Percentiles rank a stretch among this genome's conserved stretches.
phyloP scores from a whole-genome alignment of 2,329 filamentous ascomycete genomes.

The Beauveria australis region DNA sequence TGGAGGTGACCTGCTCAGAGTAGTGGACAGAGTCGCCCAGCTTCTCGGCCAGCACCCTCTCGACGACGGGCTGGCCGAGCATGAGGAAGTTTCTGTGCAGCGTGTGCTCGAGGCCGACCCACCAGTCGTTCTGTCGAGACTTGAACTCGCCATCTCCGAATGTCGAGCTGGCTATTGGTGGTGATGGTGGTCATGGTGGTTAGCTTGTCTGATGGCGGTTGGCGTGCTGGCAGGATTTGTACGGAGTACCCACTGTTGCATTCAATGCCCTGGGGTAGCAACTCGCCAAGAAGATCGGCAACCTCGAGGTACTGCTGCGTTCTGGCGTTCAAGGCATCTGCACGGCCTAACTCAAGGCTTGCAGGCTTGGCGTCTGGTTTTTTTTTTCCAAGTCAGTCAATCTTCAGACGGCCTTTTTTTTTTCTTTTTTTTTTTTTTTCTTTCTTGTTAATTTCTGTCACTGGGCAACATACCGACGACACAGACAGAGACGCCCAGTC shows the following conservation, averaged over 20 bases:
- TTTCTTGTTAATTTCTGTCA: not conserved
- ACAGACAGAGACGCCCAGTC: conserved; percentile 32
- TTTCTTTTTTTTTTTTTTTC: too few species aligned
- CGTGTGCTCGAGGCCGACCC: conserved; percentile 35
- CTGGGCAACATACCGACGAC: conserved; percentile 24
- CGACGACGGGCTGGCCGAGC: conserved; percentile 40
- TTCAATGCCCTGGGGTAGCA: conserved; percentile 34
- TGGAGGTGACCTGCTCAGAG: conserved; percentile 26
- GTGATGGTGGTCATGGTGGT: not conserved
- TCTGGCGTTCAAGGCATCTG: conserved; percentile 40
- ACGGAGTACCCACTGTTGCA: conserved; percentile 43
- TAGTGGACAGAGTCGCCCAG: conserved; percentile 29
- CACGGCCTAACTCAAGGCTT: conserved; percentile 33
- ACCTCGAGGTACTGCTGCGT: conserved; percentile 41
- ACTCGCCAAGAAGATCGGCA: conserved; percentile 32
- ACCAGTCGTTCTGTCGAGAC: conserved; percentile 39
- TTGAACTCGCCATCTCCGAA: conserved; percentile 38
- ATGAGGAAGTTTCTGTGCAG: conserved; percentile 41
- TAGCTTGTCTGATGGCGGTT: not conserved
- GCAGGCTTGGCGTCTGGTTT: conserved; percentile 30
- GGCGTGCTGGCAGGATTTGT: too few species aligned
- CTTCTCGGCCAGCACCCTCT: conserved; percentile 27
- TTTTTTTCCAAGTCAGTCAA: not conserved
- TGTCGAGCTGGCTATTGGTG: conserved; percentile 34
- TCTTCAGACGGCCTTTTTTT: not conserved